Conservation (phyloP, 2,329 filamentous ascomycete species). For the Mariannaea sp. region DNA sequence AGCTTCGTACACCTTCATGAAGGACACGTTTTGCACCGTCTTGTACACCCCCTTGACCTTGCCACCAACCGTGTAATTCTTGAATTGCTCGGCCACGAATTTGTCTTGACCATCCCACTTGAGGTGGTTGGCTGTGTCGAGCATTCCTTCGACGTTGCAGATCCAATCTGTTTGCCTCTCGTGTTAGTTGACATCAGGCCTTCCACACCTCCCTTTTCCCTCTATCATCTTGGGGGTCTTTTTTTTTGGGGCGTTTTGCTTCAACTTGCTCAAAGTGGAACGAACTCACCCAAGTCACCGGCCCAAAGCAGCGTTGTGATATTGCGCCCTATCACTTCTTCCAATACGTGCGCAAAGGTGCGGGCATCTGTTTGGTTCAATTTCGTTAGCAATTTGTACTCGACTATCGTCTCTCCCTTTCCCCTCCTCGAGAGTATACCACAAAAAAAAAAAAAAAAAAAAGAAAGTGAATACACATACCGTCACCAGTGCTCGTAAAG, state of each 20-base stretch:
- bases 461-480: conserved; percentile 19
- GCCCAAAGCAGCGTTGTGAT: conserved; percentile 59
- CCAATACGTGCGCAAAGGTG: conserved; percentile 51
- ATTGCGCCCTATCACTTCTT: conserved; percentile 52
- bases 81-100: conserved; percentile 44
- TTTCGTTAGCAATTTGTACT: conserved; percentile 12
- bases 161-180: conserved; percentile 53
- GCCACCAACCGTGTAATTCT: conserved; percentile 54
- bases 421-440: too few relatives aligned
- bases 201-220: too few relatives aligned
- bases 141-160: conserved; percentile 61
- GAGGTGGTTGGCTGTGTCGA: conserved; percentile 52
- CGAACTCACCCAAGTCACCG: conserved; percentile 51
- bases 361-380: conserved; percentile 41
- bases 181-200: too few relatives aligned
- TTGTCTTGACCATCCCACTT: conserved; percentile 46
- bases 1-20: conserved; percentile 61
- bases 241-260: conserved; percentile 10
- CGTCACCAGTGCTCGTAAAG: conserved; percentile 33
- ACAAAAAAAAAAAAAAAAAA: background rate
- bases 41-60: conserved; percentile 55
- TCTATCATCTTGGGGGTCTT: too few relatives aligned
- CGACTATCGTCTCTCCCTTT: too few relatives aligned
- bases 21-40: conserved; percentile 59
- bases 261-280: background rate